These are phyloP conservation scores for Xylaria arbuscula DNA, from an alignment of 2,329 filamentous ascomycete genomes.

Conservation along the genomic window DNA sequence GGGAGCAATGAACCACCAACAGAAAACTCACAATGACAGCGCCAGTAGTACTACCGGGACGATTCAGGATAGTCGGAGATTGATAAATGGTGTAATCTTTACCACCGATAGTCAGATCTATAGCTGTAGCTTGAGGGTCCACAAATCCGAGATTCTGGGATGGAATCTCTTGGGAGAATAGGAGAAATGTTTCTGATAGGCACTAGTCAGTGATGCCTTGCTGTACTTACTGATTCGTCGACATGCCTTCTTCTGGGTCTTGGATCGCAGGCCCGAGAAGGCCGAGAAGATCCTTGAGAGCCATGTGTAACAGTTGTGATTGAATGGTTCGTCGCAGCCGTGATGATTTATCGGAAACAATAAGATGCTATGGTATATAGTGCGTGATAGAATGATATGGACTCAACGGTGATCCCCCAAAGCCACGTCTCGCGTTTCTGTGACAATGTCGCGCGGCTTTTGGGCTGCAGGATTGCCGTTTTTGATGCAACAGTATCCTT, in stretches of 20 bases:
- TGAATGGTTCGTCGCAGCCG: conserved; percentile 29
- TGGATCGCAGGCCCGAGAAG: conserved; percentile 44
- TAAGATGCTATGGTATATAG: conserved; percentile 18
- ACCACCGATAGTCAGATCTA: conserved; percentile 76
- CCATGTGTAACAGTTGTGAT: conserved; percentile 34
- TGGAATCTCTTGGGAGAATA: conserved; percentile 81
- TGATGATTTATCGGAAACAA: conserved; percentile 15
- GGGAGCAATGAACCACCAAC: not conserved
- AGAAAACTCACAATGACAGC: conserved; percentile 69
- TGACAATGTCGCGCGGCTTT: not conserved
- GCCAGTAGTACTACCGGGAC: conserved; percentile 78
- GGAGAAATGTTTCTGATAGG: conserved; percentile 81
- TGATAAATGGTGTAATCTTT: conserved; percentile 82
- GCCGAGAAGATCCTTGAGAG: conserved; percentile 37
- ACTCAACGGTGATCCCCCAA: conserved; percentile 15
- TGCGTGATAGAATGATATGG: not conserved
- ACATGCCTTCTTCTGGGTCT: conserved; percentile 51
- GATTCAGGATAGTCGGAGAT: conserved; percentile 81
- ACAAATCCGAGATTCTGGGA: conserved; percentile 87
- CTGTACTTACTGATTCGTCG: conserved; percentile 21
- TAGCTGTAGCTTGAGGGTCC: conserved; percentile 71
- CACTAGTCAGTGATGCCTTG: conserved; percentile 23
- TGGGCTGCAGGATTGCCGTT: no score
- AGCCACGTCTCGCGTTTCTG: not conserved
- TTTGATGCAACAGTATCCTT: not conserved